Conservation (phyloP, 768 basidiomycete species). For the Boletus coccyginus region DNA sequence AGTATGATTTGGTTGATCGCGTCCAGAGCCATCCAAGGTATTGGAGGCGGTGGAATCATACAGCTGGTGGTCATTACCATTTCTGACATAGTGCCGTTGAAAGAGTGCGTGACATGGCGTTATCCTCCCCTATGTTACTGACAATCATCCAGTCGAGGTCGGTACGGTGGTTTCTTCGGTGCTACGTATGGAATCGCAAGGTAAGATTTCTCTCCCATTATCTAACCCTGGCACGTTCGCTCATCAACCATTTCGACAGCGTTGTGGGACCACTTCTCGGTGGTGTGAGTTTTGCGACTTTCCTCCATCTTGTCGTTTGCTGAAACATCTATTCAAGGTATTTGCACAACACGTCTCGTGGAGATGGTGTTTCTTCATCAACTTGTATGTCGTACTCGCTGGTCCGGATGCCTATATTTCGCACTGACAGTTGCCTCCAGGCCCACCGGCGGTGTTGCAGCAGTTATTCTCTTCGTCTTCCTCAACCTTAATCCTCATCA, state of each 20-base stretch:
- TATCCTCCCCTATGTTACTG: constrained; percentile 14
- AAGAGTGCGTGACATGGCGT: constrained; percentile 50
- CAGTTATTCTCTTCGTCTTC: constrained; percentile 62
- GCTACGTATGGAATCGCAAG: constrained; percentile 76
- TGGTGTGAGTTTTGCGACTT: constrained; percentile 50
- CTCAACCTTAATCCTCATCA: constrained; percentile 77
- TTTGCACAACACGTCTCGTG: constrained; percentile 75
- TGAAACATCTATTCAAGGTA: constrained; percentile 31
- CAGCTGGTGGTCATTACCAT: constrained; percentile 77
- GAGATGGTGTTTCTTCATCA: constrained; percentile 86
- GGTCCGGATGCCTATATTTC: neutral
- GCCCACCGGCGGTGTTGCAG: constrained; percentile 71
- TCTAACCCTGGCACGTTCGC: neutral
- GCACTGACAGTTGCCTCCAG: constrained; percentile 34
- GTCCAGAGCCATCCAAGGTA: constrained; percentile 76
- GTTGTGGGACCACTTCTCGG: constrained; percentile 81
- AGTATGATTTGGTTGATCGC: constrained; percentile 76
- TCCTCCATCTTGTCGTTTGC: neutral
- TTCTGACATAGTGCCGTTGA: constrained; percentile 77
- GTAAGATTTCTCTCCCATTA: constrained; percentile 13
- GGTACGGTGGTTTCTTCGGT: constrained; percentile 70
- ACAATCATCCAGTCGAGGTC: constrained; percentile 55
- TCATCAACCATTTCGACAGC: constrained; percentile 26
- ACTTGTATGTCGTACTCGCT: constrained; percentile 46
- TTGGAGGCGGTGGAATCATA: constrained; percentile 79